Conservation (phyloP, 805 yeast genomes). For the Saccharomycopsis sp. region DNA sequence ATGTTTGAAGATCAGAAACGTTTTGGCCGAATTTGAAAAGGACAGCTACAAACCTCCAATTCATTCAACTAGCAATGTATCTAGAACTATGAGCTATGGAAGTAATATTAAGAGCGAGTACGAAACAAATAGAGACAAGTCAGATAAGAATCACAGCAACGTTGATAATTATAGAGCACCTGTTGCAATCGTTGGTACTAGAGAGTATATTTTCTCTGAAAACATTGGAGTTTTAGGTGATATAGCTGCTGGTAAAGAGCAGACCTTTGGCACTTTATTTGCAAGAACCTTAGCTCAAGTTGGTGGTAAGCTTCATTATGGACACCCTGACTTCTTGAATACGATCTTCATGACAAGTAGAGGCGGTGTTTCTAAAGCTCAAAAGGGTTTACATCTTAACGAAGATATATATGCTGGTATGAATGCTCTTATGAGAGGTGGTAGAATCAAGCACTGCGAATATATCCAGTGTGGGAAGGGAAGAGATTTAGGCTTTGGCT, state of each 20-base stretch:
- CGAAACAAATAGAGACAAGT: neutral
- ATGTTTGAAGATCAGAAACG: conserved; percentile 69
- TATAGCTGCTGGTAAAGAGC: conserved; percentile 85
- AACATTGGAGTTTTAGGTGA: conserved; percentile 79
- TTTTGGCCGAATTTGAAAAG: conserved; percentile 74
- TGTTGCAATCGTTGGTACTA: conserved; percentile 77
- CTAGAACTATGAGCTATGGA: neutral
- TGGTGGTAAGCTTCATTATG: conserved; percentile 81
- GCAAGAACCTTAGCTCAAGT: conserved; percentile 77
- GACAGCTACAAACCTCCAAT: conserved; percentile 10
- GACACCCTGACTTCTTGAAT: conserved; percentile 80
- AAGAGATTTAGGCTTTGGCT: conserved; percentile 77
- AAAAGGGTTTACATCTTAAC: conserved; percentile 73
- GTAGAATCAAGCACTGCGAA: conserved; percentile 79
- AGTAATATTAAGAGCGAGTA: neutral
- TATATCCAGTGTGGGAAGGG: conserved; percentile 85
- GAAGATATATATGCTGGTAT: conserved; percentile 87
- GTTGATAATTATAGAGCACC: conserved; percentile 47
- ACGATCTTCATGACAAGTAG: conserved; percentile 73
- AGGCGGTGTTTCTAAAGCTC: conserved; percentile 85
- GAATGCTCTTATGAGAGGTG: conserved; percentile 72
- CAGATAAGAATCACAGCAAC: neutral
- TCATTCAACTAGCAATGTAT: neutral
- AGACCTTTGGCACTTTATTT: conserved; percentile 78
- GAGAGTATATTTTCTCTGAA: conserved; percentile 80